These are phyloP conservation scores for Ichthyophthirius multifiliis DNA, from an alignment of 169 alveolate species.

Conservation along the genomic window DNA sequence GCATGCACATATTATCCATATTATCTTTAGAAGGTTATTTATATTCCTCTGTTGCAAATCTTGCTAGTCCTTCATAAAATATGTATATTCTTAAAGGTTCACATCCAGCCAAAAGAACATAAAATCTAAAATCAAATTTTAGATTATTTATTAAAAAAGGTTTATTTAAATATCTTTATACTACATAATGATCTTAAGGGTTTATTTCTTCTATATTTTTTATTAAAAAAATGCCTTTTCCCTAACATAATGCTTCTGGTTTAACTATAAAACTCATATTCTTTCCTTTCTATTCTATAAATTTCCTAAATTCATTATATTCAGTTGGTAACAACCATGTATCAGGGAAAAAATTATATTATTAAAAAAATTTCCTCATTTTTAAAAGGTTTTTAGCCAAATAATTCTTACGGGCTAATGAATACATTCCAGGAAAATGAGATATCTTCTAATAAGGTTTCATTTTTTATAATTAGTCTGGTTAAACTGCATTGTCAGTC, in stretches of 20 bases:
- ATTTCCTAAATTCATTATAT: constrained; percentile 50
- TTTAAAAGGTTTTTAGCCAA: constrained; percentile 68
- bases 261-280: constrained; percentile 64
- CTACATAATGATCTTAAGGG: constrained; percentile 58
- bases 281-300: constrained; percentile 41
- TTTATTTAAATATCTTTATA: constrained; percentile 69
- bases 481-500: constrained; percentile 63
- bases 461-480: constrained; percentile 58
- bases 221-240: constrained; percentile 74
- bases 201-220: constrained; percentile 44
- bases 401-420: constrained; percentile 65
- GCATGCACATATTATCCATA: constrained; percentile 70
- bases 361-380: constrained; percentile 62
- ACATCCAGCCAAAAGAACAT: constrained; percentile 76
- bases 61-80: constrained; percentile 73
- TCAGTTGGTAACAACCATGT: constrained; percentile 76
- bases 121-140: constrained; percentile 83
- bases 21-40: constrained; percentile 55
- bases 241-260: constrained; percentile 76
- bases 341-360: constrained; percentile 68
- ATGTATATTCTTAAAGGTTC: constrained; percentile 80
- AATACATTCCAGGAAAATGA: constrained; percentile 81
- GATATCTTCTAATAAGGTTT: constrained; percentile 58
- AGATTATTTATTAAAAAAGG: constrained; percentile 77
- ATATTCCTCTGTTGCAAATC: constrained; percentile 75